Base-by-base conservation (phyloP, 2,329 filamentous ascomycete genomes). In the Ophiostoma tasmaniense region DNA sequence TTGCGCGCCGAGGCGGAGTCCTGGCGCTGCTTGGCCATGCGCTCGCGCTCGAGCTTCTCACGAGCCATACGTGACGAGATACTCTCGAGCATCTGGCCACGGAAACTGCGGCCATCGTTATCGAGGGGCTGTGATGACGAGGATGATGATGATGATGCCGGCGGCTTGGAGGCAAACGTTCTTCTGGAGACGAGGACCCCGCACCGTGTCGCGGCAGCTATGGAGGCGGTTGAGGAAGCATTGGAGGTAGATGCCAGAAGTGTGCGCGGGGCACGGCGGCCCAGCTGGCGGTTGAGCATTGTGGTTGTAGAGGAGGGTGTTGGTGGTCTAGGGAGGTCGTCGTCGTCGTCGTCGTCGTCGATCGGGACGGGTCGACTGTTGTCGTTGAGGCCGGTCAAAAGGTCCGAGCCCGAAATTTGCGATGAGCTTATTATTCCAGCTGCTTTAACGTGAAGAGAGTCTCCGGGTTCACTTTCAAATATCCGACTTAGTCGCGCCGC, bases 31-130 rank as follows among this genome's bases (percentile, higher is more conserved):
- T 73, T 74, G 7, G 80, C 80, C 73, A 81, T 79, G 70, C 79
- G 79, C 72, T 79, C 79, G 62, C 80, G 79, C 71, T 85, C 82
- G 20, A 76, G 76, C 71, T 79, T 79, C 73, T 87, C 83, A 52
- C 81, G 79, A 67, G 78, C 77, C 61, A 85, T 79, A 50, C 84
- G 82, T 66, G 79, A 76, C 68, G 78, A 78, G 67, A 85, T 83
- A 71, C 83, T 84, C 74, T 84, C 80, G 52, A 84, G 81, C 75
- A 87, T 79, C 75, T 86, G 84, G 30, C 83, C 83, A 69, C 82
- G 81, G 76, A 86, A 87, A 4, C 74, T 75, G 66, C 71, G 70
- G 42, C 72, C 75, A 33, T 73, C 70, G 50, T 70, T 65, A 4
- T 67, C 37, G 35, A n/a, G 62, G 2, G 59, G 59, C 20, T 62